Base-by-base conservation (phyloP, 1,284 basidiomycete species). In the Inonotus hispidus region DNA sequence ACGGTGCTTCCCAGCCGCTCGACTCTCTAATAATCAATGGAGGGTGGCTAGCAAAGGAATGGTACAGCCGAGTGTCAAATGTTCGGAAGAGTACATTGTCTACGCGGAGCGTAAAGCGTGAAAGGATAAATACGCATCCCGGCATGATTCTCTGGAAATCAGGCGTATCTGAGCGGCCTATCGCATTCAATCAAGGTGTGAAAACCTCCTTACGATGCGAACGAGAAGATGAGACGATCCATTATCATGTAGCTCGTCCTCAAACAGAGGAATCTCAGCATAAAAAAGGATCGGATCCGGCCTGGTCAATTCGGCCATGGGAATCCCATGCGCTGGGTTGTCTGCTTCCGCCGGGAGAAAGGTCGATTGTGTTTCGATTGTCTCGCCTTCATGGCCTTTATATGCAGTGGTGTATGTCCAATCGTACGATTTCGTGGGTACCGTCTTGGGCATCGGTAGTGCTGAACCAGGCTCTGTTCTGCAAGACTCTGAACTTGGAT, bases 371-470 rank as follows among this genome's bases (percentile, higher is more conserved):
- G 67, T 58, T 29, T 69, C 58, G 37, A 66, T 64, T 11, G 70
- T 59, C 29, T 68, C 59, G 38, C 66, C 64, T 13, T 71, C 64
- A 62, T 88, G 83, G 0, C 96, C 97, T 0, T 85, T 69, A 70
- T 98, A 96, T 0, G 82, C 87, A 2, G 92, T 92, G 0, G 95
- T 97, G 72, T 97, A 99, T 4, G 97, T 99, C 97, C 97, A 99
- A 71, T 99, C 97, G 73, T 93, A 98, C 1, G 89, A 89, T 67
- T 95, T 95, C 2, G 92, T 88, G 0, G 83, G 76, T 41, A 88
- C 83, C 3, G 88, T 90, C 66, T 80, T 72, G 1, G 91, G 88
- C 73, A 94, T 83, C 0, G 88, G 85, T 2, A 85, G 73, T 52
- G 77, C 75, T 7, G 89, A 82, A 41, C 79, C 77, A 16, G 88